A percentile compares a stretch with the other conserved stretches of the same genome.
phyloP scores from a whole-genome alignment of 2,329 filamentous ascomycete species.

The Colletotrichum falcatum region DNA sequence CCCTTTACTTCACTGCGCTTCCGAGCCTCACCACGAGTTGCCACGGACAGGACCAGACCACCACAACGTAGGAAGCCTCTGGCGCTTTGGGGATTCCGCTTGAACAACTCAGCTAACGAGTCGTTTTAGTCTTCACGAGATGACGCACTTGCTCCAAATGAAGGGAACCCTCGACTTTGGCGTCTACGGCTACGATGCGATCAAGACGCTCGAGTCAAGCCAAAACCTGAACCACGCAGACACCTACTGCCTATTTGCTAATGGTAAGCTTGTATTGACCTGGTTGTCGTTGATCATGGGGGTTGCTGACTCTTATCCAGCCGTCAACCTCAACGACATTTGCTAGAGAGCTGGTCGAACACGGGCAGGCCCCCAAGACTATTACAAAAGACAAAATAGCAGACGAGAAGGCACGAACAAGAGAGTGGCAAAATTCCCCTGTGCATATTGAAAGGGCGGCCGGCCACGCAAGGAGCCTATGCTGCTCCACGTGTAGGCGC shows the following conservation, averaged over 20 bases:
- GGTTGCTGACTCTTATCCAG: background rate
- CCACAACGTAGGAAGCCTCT: constrained; percentile 57
- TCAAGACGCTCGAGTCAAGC: constrained; percentile 18
- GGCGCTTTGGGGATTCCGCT: background rate
- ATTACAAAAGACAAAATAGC: too few relatives aligned
- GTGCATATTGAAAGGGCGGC: constrained; percentile 13
- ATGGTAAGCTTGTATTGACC: constrained; percentile 16
- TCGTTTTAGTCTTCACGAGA: constrained; percentile 74
- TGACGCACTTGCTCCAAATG: constrained; percentile 68
- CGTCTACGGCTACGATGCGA: constrained; percentile 40
- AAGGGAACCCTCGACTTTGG: constrained; percentile 61
- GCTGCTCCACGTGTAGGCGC: constrained; percentile 1
- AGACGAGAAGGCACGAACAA: background rate
- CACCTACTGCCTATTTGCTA: constrained; percentile 41
- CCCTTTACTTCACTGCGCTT: constrained; percentile 67
- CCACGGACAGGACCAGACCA: constrained; percentile 66
- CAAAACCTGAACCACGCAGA: constrained; percentile 42
- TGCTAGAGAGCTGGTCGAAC: constrained; percentile 3
- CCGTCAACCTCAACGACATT: constrained; percentile 21
- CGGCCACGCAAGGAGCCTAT: background rate
- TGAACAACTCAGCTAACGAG: constrained; percentile 56
- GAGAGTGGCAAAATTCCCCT: background rate
- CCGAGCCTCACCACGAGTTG: constrained; percentile 62
- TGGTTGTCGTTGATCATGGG: background rate
- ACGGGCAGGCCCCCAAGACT: background rate